Evolutionary conservation across 306 rosid species (phyloP), one percentile per base, ranked within the genome.

Genomic region (Prosopis cineraria): DNA sequence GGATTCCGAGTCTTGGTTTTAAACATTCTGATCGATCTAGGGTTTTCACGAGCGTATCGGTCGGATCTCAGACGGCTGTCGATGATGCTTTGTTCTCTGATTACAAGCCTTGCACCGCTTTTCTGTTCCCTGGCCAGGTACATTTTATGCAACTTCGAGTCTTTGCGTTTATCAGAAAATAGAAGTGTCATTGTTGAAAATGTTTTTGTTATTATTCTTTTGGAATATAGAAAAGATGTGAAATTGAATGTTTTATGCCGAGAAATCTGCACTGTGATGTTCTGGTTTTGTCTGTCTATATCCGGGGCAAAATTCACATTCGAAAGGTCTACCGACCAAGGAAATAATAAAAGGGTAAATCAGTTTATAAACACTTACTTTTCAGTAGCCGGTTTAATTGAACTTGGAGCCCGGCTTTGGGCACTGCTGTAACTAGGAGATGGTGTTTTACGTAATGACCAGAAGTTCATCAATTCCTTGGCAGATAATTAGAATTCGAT

Each of bases 121-220:
- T 96, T 79, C 87, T 96, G 73, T 96, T 96, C 84, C 99, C 99
- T 33, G 98, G 99, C 8, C 99, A 93, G 91, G 99, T 93, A 59
- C 43, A 22, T 48, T 78, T 73, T 47, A 3, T 16, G 1, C 31
- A 45, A 24, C 25, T 6, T 31, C 7, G 34, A 12, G 50, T 56
- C 6, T 40, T 60, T 36, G 10, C 6, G 30, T 64, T 36, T 34
- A n/a, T 64, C 45, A 3, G 29, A n/a, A 64, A 24, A 10, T 31
- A 58, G n/a, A 29, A 58, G 33, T 30, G 37, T n/a, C 59, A 33
- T 41, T 64, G 29, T 50, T 58, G 17, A 56, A 30, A 68, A 68
- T 65, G 34, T 52, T n/a, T n/a, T n/a, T 50, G 67, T 3, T 3
- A 20, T 22, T 77, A 62, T 60, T 33, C n/a, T 64, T 39, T 31